A percentile compares a stretch with the other conserved stretches of the same genome.
These are phyloP conservation scores for Erodium trifolium DNA, from an alignment of 441 rosid species.

Conservation along the genomic window DNA sequence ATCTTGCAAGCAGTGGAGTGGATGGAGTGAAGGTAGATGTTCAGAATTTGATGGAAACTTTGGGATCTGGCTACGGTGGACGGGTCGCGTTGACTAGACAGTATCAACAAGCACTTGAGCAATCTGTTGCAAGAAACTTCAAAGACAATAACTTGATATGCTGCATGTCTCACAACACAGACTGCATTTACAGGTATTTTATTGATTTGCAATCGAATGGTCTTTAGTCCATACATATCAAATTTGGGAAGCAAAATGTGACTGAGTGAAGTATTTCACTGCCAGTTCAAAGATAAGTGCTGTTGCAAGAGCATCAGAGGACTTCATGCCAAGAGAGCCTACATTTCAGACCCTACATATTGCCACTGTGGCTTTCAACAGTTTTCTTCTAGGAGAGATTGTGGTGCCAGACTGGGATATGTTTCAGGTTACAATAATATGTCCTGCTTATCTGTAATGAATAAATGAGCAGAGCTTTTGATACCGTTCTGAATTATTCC, in stretches of 20 bases:
- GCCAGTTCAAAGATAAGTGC: conserved; percentile 49
- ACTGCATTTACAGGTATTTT: conserved; percentile 56
- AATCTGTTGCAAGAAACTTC: conserved; percentile 47
- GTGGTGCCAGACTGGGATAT: conserved; percentile 78
- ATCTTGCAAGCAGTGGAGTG: conserved; percentile 44
- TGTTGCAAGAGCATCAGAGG: conserved; percentile 63
- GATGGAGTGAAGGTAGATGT: conserved; percentile 81
- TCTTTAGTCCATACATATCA: background rate
- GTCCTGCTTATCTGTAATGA: background rate
- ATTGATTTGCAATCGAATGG: background rate
- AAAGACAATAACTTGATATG: conserved; percentile 49
- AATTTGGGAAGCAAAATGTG: conserved; percentile 12
- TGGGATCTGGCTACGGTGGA: conserved; percentile 56
- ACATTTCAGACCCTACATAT: conserved; percentile 56
- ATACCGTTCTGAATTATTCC: background rate
- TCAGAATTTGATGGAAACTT: conserved; percentile 56
- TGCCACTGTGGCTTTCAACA: conserved; percentile 59
- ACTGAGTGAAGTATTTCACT: conserved; percentile 11
- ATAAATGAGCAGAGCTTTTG: background rate
- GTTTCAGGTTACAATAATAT: conserved; percentile 43
- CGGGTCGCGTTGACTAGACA: conserved; percentile 49
- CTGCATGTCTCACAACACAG: conserved; percentile 65
- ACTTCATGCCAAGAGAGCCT: conserved; percentile 63
- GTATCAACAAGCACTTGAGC: conserved; percentile 58
- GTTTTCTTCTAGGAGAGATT: conserved; percentile 58